phyloP scores from a whole-genome alignment of 2,329 filamentous ascomycete species.

The Colletotrichum melonis region DNA sequence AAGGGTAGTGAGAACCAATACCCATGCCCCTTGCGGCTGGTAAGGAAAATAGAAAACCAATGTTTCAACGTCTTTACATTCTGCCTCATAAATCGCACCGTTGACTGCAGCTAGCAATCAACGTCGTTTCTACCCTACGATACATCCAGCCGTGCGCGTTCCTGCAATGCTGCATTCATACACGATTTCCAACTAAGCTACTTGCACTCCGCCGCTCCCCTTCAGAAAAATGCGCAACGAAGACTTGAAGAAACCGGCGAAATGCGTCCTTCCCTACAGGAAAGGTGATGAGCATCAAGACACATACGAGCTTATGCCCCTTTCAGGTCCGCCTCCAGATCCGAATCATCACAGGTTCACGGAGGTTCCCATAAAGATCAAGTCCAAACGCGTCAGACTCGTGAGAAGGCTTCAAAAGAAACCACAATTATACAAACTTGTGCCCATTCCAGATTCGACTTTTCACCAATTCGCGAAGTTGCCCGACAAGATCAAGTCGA shows the following conservation, averaged over 20 bases:
- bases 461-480: neutral
- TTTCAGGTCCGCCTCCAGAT: neutral
- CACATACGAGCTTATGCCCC: neutral
- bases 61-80: too few relatives aligned
- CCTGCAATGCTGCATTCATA: too few relatives aligned
- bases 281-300: neutral
- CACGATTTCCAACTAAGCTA: neutral
- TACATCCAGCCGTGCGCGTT: too few relatives aligned
- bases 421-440: neutral
- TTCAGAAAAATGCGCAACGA: neutral
- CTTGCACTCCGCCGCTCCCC: too few relatives aligned
- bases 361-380: neutral
- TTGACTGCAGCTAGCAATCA: too few relatives aligned
- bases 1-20: too few relatives aligned
- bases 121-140: too few relatives aligned
- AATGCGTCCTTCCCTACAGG: neutral
- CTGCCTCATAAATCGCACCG: too few relatives aligned
- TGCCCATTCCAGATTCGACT: neutral
- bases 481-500: neutral
- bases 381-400: neutral
- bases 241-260: neutral
- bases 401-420: too few relatives aligned
- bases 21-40: too few relatives aligned
- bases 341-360: neutral
- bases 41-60: too few relatives aligned